A percentile compares a stretch with the other conserved stretches of the same genome.
phyloP scores from a whole-genome alignment of 371 early-diverging fungal genomes.

The Batkoa obscura region DNA sequence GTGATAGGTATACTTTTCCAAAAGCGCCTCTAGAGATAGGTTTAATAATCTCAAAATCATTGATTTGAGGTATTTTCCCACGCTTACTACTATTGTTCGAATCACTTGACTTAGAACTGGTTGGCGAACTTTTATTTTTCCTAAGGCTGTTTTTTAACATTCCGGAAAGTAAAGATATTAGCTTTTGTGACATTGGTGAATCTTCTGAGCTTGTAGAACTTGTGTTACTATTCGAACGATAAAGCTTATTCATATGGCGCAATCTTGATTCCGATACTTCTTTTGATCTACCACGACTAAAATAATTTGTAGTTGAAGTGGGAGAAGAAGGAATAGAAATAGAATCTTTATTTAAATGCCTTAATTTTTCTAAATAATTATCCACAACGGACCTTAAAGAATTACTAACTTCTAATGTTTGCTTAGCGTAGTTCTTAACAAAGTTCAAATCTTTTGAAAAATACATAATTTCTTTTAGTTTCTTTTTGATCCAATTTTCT shows the following conservation, averaged over 20 bases:
- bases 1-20: constrained; percentile 67
- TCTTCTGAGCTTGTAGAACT: neutral
- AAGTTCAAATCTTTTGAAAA: too few species aligned
- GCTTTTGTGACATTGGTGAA: neutral
- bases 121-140: neutral
- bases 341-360: neutral
- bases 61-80: constrained; percentile 37
- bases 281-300: neutral
- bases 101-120: neutral
- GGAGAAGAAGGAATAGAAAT: neutral
- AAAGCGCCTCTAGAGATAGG: constrained; percentile 77
- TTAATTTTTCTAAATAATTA: too few species aligned
- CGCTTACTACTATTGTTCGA: neutral
- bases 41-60: constrained; percentile 70
- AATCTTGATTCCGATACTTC: neutral
- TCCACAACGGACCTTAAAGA: too few species aligned
- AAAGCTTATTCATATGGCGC: neutral
- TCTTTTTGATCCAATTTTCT: too few species aligned
- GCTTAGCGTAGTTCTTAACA: too few species aligned
- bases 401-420: too few species aligned
- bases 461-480: too few species aligned
- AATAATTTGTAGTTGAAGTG: neutral
- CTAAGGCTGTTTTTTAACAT: neutral
- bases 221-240: neutral
- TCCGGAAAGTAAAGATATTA: neutral